Conservation (phyloP, 2,329 filamentous ascomycete genomes). For the Apiospora arundinis region DNA sequence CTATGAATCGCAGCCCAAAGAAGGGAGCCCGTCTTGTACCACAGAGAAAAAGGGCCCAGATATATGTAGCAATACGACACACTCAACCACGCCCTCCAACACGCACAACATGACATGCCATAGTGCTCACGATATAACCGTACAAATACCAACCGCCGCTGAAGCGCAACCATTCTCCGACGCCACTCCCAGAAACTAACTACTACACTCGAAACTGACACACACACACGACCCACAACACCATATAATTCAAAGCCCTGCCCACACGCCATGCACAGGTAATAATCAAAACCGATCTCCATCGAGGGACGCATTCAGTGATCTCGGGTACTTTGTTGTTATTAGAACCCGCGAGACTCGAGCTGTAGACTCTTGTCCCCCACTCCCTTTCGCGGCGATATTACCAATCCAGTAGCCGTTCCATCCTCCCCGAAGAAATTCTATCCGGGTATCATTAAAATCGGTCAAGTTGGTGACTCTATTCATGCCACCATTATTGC, state of each 20-base stretch:
- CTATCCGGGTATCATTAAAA: slow-evolving; percentile 20
- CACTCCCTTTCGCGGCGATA: background rate
- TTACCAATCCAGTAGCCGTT: slow-evolving; percentile 7
- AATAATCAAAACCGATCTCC: background rate
- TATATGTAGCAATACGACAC: background rate
- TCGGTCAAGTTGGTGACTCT: background rate
- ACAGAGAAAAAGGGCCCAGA: background rate
- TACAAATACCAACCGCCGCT: background rate
- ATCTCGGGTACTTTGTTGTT: background rate
- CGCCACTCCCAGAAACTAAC: background rate
- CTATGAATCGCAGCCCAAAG: slow-evolving; percentile 1
- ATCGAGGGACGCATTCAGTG: background rate
- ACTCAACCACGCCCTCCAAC: background rate
- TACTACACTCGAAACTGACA: background rate
- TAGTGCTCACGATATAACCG: background rate
- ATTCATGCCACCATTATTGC: background rate
- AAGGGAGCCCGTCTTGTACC: background rate
- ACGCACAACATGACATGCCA: background rate
- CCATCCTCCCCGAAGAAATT: slow-evolving; percentile 16
- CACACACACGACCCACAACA: background rate
- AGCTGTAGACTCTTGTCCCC: background rate
- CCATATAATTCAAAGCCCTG: background rate
- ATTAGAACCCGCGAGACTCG: slow-evolving; percentile 10
- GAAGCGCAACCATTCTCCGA: slow-evolving; percentile 12
- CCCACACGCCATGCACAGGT: background rate